A percentile compares a stretch with the other conserved stretches of the same genome.
Conservation (phyloP, 805 yeast genomes). For the Kluyveromyces dobzhanskii region DNA sequence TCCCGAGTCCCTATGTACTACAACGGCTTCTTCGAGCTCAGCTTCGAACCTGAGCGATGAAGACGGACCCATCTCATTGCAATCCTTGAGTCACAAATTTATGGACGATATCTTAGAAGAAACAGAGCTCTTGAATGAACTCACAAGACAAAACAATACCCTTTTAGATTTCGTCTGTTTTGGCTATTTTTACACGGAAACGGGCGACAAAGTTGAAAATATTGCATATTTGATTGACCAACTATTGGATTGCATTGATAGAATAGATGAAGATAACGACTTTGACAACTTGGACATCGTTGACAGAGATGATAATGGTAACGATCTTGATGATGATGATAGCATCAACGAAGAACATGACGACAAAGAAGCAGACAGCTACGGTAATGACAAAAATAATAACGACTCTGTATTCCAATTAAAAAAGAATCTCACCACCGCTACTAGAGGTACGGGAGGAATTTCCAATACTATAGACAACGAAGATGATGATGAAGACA, state of each 20-base stretch:
- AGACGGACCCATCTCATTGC: slow-evolving; percentile 2
- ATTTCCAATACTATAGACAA: too few relatives aligned
- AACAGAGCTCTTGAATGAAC: slow-evolving; percentile 29
- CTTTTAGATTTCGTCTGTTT: slow-evolving; percentile 43
- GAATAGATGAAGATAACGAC: slow-evolving; percentile 10
- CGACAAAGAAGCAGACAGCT: background rate
- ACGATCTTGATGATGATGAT: slow-evolving; percentile 5
- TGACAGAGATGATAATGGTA: background rate
- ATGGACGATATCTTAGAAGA: slow-evolving; percentile 32
- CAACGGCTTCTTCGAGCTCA: background rate
- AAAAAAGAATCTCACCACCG: background rate
- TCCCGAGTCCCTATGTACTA: background rate
- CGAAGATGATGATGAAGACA: slow-evolving; percentile 3
- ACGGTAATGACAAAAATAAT: slow-evolving; percentile 10
- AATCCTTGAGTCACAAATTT: slow-evolving; percentile 21
- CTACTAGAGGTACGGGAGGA: background rate
- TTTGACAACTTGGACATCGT: background rate
- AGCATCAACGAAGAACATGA: slow-evolving; percentile 3
- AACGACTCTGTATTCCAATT: slow-evolving; percentile 4
- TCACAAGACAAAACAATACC: slow-evolving; percentile 32
- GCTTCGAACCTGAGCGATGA: background rate
- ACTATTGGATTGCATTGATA: slow-evolving; percentile 20
- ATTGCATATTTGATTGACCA: slow-evolving; percentile 26
- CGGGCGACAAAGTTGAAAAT: slow-evolving; percentile 16
- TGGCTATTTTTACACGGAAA: slow-evolving; percentile 30